Evolutionary conservation across 2,329 filamentous ascomycete genomes (phyloP).

Genomic region (Arthroderma uncinatum): DNA sequence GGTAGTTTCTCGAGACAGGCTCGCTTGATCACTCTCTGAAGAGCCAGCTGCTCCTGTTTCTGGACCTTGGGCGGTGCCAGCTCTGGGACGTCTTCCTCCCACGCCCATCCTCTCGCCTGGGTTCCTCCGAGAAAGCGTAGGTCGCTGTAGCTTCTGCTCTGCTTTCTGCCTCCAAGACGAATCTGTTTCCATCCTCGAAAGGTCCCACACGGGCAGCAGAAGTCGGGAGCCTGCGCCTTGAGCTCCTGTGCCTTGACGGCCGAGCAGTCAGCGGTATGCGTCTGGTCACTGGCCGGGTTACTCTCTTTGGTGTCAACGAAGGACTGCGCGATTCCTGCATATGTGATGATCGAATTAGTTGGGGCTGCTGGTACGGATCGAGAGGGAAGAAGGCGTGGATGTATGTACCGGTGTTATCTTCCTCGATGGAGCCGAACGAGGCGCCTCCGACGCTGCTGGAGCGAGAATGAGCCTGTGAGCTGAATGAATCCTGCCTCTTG

Average conservation of each 20-base stretch:
- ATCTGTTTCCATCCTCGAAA: conserved; percentile 38
- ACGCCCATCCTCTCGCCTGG: conserved; percentile 33
- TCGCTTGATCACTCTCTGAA: conserved; percentile 21
- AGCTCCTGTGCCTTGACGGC: conserved; percentile 23
- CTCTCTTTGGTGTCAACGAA: conserved; percentile 33
- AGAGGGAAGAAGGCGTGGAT: conserved; percentile 6
- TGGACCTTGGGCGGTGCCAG: conserved; percentile 16
- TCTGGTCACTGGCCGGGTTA: conserved; percentile 17
- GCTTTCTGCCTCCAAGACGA: conserved; percentile 32
- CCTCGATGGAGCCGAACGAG: conserved; percentile 36
- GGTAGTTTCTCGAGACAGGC: conserved; percentile 57
- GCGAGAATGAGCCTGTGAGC: conserved; percentile 28
- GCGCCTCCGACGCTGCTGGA: conserved; percentile 31
- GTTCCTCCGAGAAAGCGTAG: conserved; percentile 27
- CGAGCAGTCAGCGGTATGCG: conserved; percentile 16
- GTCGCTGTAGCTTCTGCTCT: conserved; percentile 37
- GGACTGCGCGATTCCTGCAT: conserved; percentile 33
- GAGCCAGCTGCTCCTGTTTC: conserved; percentile 12
- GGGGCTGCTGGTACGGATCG: not conserved
- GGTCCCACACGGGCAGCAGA: conserved; percentile 38
- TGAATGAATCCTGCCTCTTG: conserved; percentile 20
- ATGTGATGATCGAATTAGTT: not conserved
- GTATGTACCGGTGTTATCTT: conserved; percentile 30
- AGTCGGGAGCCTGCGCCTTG: conserved; percentile 25
- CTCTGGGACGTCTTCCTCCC: conserved; percentile 23